These are phyloP conservation scores for Craspedostauros australis DNA, from an alignment of 108 stramenopile genomes.

Conservation along the genomic window DNA sequence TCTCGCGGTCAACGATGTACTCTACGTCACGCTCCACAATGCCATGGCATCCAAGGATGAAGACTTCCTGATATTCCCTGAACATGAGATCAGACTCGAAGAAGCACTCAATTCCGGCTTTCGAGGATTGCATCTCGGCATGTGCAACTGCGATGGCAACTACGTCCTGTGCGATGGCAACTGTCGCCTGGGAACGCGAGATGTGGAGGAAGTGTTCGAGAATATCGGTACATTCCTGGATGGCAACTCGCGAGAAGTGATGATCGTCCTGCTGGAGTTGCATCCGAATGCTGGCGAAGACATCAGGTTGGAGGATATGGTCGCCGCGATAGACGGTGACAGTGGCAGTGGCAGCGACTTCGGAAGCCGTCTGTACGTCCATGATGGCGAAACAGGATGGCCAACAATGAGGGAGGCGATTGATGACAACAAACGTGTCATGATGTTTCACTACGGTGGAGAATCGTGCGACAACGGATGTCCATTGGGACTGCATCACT, in stretches of 20 bases:
- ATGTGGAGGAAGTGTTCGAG: constrained; percentile 36
- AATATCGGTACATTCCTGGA: constrained; percentile 47
- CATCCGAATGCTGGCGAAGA: constrained; percentile 26
- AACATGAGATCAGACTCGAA: constrained; percentile 54
- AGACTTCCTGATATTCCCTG: constrained; percentile 39
- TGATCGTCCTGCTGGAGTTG: constrained; percentile 55
- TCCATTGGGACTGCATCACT: too few species aligned
- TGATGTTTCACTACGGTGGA: constrained; percentile 61
- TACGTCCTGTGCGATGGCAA: constrained; percentile 48
- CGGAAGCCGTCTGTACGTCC: constrained; percentile 18
- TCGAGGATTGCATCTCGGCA: constrained; percentile 56
- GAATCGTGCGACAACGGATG: too few species aligned
- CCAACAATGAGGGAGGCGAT: constrained; percentile 55
- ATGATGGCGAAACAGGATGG: constrained; percentile 24
- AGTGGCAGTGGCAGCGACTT: constrained; percentile 28
- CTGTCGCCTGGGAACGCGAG: constrained; percentile 50
- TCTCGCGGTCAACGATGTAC: constrained; percentile 43
- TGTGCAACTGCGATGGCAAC: constrained; percentile 55
- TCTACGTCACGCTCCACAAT: constrained; percentile 63
- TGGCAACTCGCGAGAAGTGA: constrained; percentile 46
- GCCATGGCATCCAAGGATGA: constrained; percentile 44
- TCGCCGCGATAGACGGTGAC: constrained; percentile 5
- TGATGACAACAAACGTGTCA: constrained; percentile 39
- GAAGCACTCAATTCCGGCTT: constrained; percentile 57
- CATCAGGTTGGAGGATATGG: constrained; percentile 19